Conservation (phyloP, 164 flowering plant species). For the Hamamelis virginiana region DNA sequence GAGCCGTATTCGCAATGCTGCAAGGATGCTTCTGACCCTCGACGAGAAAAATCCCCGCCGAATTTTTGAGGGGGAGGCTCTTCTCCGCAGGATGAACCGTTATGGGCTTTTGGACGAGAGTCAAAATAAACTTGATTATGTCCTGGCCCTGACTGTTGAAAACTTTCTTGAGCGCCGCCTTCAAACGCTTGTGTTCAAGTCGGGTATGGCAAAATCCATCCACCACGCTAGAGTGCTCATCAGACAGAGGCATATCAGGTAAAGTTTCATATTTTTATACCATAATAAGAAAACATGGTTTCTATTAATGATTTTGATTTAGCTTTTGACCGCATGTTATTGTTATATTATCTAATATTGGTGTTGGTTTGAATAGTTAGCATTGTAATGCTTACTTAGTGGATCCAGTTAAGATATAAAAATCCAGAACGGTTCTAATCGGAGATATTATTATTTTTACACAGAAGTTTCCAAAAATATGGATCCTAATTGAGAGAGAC, state of each 20-base stretch:
- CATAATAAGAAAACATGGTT: neutral
- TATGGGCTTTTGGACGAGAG: slow-evolving; percentile 44
- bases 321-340: neutral
- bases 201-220: slow-evolving; percentile 45
- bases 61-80: slow-evolving; percentile 41
- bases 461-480: neutral
- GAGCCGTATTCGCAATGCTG: slow-evolving; percentile 38
- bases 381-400: neutral
- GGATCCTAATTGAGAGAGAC: too few relatives aligned
- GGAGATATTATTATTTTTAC: neutral
- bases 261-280: neutral
- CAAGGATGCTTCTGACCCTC: slow-evolving; percentile 35
- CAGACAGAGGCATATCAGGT: slow-evolving; percentile 52
- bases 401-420: neutral
- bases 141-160: slow-evolving; percentile 45
- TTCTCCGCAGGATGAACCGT: slow-evolving; percentile 38
- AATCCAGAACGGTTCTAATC: neutral
- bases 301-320: neutral
- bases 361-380: neutral
- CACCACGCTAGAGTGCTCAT: slow-evolving; percentile 44
- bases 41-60: slow-evolving; percentile 42
- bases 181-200: slow-evolving; percentile 45
- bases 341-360: neutral
- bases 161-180: slow-evolving; percentile 52
- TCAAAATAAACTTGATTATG: slow-evolving; percentile 51